Conservation (phyloP, 176 grass and related monocot genomes). For the Elaeis guineensis region DNA sequence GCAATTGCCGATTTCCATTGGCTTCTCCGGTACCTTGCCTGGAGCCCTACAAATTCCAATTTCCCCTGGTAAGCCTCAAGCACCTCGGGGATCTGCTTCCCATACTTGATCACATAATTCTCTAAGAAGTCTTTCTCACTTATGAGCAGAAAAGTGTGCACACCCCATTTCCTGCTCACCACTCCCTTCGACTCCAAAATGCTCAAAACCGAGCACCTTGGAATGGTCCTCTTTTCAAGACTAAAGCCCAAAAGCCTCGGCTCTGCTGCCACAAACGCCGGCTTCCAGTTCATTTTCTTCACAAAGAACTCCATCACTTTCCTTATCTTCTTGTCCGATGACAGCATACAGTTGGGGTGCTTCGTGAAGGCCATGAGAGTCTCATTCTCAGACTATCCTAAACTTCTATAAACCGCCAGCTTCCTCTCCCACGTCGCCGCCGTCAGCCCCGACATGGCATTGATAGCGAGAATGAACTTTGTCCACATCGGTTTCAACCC, state of each 20-base stretch:
- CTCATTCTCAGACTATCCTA: slow-evolving; percentile 28
- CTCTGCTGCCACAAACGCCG: neutral
- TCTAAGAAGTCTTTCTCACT: too few relatives aligned
- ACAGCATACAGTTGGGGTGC: slow-evolving; percentile 13
- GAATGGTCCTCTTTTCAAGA: too few relatives aligned
- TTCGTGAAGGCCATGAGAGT: slow-evolving; percentile 13
- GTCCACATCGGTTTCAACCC: slow-evolving; percentile 7
- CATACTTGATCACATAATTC: too few relatives aligned
- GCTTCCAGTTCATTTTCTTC: slow-evolving; percentile 19
- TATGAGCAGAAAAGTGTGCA: too few relatives aligned
- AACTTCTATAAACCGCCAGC: slow-evolving; percentile 20
- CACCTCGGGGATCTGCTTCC: too few relatives aligned
- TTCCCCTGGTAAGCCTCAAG: too few relatives aligned
- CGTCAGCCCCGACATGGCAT: slow-evolving; percentile 1
- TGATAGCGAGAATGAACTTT: slow-evolving; percentile 2
- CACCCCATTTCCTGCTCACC: too few relatives aligned
- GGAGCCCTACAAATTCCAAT: too few relatives aligned
- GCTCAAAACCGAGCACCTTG: too few relatives aligned
- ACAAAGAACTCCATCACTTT: slow-evolving; percentile 8
- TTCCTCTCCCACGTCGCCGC: slow-evolving; percentile 22
- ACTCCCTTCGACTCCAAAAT: too few relatives aligned
- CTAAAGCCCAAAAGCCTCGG: slow-evolving; percentile 2
- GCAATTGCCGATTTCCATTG: too few relatives aligned
- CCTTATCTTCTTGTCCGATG: slow-evolving; percentile 21
- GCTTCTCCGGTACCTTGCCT: too few relatives aligned